Evolutionary conservation across 768 basidiomycete species (phyloP).

Genomic region (Rubroboletus pulcherrimus): DNA sequence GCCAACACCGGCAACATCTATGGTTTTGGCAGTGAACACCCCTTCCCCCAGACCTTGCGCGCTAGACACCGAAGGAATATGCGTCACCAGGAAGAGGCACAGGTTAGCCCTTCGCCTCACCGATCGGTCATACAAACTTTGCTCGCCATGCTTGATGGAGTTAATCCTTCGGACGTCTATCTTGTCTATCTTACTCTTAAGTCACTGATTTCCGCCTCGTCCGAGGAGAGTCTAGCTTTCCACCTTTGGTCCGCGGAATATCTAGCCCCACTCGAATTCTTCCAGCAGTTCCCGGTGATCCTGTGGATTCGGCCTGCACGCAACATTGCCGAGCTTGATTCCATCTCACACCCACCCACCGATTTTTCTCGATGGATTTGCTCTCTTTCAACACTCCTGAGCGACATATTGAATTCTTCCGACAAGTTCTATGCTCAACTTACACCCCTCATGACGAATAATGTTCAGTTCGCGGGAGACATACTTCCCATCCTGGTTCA

Average conservation of each 20-base stretch:
- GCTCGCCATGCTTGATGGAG: slow-evolving; percentile 55
- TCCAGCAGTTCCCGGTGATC: slow-evolving; percentile 42
- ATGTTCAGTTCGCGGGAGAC: slow-evolving; percentile 57
- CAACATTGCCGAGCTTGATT: slow-evolving; percentile 37
- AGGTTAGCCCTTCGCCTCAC: slow-evolving; percentile 34
- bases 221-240: slow-evolving; percentile 28
- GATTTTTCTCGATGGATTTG: slow-evolving; percentile 66
- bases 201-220: slow-evolving; percentile 43
- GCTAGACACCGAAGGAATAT: slow-evolving; percentile 30
- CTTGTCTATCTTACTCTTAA: slow-evolving; percentile 64
- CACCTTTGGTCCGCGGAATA: slow-evolving; percentile 39
- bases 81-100: slow-evolving; percentile 12
- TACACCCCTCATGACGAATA: slow-evolving; percentile 49
- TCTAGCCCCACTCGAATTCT: slow-evolving; percentile 44
- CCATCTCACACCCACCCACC: slow-evolving; percentile 34
- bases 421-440: slow-evolving; percentile 72
- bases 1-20: slow-evolving; percentile 57
- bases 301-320: slow-evolving; percentile 31
- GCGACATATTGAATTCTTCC: slow-evolving; percentile 49
- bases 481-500: slow-evolving; percentile 77
- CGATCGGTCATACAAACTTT: slow-evolving; percentile 52
- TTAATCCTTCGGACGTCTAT: slow-evolving; percentile 45
- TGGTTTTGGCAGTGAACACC: slow-evolving; percentile 54
- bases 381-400: slow-evolving; percentile 51
- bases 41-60: slow-evolving; percentile 40